phyloP scores from a whole-genome alignment of 306 rosid genomes.

The Elaeagnus macrophylla region DNA sequence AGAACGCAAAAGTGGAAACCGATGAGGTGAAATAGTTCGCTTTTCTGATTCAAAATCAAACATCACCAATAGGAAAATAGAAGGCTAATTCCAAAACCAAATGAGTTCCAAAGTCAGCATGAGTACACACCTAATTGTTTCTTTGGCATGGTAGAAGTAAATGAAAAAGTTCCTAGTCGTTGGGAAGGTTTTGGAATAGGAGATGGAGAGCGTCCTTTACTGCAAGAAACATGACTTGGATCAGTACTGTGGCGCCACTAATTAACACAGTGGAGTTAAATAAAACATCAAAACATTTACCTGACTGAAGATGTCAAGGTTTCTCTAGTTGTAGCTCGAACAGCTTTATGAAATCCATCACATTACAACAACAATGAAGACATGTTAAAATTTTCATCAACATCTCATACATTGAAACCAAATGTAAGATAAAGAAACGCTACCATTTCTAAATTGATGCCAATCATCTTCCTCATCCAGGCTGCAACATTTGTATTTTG shows the following conservation, averaged over 20 bases:
- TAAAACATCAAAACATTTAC: constrained; percentile 24
- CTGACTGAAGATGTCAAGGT: constrained; percentile 54
- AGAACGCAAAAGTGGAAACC: constrained; percentile 88
- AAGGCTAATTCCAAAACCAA: neutral
- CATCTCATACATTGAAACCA: constrained; percentile 6
- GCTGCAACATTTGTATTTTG: constrained; percentile 65
- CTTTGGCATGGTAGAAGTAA: constrained; percentile 68
- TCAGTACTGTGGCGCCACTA: constrained; percentile 7
- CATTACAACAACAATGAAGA: constrained; percentile 16
- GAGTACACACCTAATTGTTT: constrained; percentile 52
- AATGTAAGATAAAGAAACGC: constrained; percentile 12
- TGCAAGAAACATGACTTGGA: constrained; percentile 25
- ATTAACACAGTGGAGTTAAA: constrained; percentile 1
- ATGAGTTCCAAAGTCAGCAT: constrained; percentile 1
- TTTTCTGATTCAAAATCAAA: constrained; percentile 43
- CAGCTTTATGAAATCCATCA: constrained; percentile 45
- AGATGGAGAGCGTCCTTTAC: constrained; percentile 63
- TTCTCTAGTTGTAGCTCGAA: constrained; percentile 81
- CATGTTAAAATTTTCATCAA: constrained; percentile 14
- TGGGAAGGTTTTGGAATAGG: constrained; percentile 47
- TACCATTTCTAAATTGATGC: constrained; percentile 84
- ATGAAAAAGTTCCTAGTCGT: constrained; percentile 56
- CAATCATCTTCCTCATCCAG: constrained; percentile 83
- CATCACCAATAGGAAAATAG: constrained; percentile 18
- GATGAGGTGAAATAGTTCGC: constrained; percentile 78